Base-by-base conservation (phyloP, 2,329 filamentous ascomycete species). In the Magnaporthales sp. region DNA sequence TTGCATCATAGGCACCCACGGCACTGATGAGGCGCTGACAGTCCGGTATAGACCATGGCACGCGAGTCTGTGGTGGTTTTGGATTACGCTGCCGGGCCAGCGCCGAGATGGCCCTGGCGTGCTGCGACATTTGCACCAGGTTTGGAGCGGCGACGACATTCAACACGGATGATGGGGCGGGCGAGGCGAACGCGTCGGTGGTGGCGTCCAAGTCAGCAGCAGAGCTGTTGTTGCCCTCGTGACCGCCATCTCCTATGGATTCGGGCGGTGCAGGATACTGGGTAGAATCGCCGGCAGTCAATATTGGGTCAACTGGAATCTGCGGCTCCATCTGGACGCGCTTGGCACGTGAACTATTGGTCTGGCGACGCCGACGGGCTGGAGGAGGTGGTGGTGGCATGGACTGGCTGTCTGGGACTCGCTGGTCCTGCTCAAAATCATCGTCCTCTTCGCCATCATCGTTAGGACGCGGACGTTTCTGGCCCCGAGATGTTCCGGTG, bases 21-120 rank as follows among this genome's bases (percentile, higher is more conserved):
- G 80, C 76, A 7, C 74, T 69, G 32, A 84, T 71, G 61, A 86
- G 81, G 46, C 73, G 68, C 13, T 71, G 56, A 5, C 74, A 74
- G 69, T 86, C 84, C 8, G 71, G 66, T 10, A 75, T 70, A 30
- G 77, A 77, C 84, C 84, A 86, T 8, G 72, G 70, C 61, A 70
- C 71, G 63, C 76, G 75, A 58, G 68, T 67, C 70, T 79, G 78
- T 7, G 72, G 73, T 68, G 73, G 69, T 19, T 61, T 61, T 2
- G 64, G 64, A 65, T 74, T 75, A n/a, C 70, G 70, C 58, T 74
- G 72, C 19, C 73, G 73, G 62, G 75, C 69, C 11, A 72, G 73
- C 7, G 73, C 70, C 62, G 69, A 73, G 65, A 70, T 73, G 67
- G 68, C 74, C 66, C 62, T 69, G 30, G 66, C 71, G 22, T 68